phyloP scores from a whole-genome alignment of 1,139 yeast species.

The Kurtzmaniella quercitrusa region DNA sequence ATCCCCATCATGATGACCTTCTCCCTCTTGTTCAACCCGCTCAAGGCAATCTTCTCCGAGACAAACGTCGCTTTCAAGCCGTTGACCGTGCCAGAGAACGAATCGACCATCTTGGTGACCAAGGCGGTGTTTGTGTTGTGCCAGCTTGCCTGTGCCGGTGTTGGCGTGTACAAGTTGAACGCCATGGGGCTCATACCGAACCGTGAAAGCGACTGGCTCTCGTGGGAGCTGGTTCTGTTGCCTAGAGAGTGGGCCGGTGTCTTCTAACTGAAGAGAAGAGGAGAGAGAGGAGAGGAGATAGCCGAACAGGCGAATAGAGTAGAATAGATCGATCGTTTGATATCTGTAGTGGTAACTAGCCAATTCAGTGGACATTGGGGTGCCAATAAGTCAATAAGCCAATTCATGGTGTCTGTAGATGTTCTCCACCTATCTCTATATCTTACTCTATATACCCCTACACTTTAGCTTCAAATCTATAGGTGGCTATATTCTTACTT shows the following conservation, averaged over 20 bases:
- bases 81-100: slow-evolving; percentile 33
- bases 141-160: slow-evolving; percentile 60
- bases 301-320: too few relatives aligned
- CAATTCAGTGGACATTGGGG: too few relatives aligned
- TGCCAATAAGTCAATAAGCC: too few relatives aligned
- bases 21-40: slow-evolving; percentile 75
- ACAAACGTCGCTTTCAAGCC: slow-evolving; percentile 44
- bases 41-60: slow-evolving; percentile 61
- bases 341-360: too few relatives aligned
- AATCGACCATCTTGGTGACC: slow-evolving; percentile 37
- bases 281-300: too few relatives aligned
- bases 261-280: neutral
- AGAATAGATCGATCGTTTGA: too few relatives aligned
- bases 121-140: slow-evolving; percentile 45
- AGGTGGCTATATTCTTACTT: too few relatives aligned
- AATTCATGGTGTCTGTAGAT: neutral
- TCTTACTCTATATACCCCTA: too few relatives aligned
- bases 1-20: slow-evolving; percentile 90
- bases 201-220: slow-evolving; percentile 84
- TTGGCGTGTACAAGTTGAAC: slow-evolving; percentile 83
- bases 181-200: slow-evolving; percentile 91
- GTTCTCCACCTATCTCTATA: too few relatives aligned
- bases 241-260: slow-evolving; percentile 20
- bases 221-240: slow-evolving; percentile 60
- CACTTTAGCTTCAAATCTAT: too few relatives aligned